Evolutionary conservation across 768 basidiomycete genomes (phyloP), one percentile per base, ranked within the genome.

Genomic region (Kwoniella mangroviensis): DNA sequence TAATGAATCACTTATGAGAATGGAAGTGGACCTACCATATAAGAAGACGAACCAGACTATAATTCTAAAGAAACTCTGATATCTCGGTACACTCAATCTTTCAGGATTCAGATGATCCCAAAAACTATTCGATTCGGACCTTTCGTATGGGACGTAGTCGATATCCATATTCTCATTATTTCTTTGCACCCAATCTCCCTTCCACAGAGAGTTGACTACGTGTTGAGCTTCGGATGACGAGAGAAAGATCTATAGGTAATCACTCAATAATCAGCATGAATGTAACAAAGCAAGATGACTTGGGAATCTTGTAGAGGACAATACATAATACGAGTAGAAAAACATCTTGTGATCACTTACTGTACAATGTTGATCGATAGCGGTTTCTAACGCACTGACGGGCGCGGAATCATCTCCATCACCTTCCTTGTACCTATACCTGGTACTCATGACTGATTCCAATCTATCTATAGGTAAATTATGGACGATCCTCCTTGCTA

Each of bases 211-310:
- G 75, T 88, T 88, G 51, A 95, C 90, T 13, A 95, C 94, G 77
- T 91, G 87, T 80, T 96, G 93, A 15, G 92, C 89, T 84, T 94
- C 93, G 58, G 81, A 89, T 0, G 92, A 94, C 11, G 93, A 93
- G 52, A 95, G 82, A 81, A 95, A 94, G 74, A 92, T 91, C 6
- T 89, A 24, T 13, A 24, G 21, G 61, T 55, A 63, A 53, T 15
- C 21, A 34, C 34, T 34, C 4, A 28, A 13, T 22, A 26, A 19
- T 63, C 49, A 63, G 43, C 28, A 19, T 40, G 6, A 42, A 5
- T 13, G 1, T 17, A 4, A 49, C 13, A 49, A 49, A 7, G 34
- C 34, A 34, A 34, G 9, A 34, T 2, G 34, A 34, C 6, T 34
- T 34, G 34, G 6, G 9, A 49, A 9, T 49, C 10, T 12, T 49